A percentile compares a stretch with the other conserved stretches of the same genome.
Evolutionary conservation across 169 alveolate species (phyloP).

Genomic region (Eimeria maxima): DNA sequence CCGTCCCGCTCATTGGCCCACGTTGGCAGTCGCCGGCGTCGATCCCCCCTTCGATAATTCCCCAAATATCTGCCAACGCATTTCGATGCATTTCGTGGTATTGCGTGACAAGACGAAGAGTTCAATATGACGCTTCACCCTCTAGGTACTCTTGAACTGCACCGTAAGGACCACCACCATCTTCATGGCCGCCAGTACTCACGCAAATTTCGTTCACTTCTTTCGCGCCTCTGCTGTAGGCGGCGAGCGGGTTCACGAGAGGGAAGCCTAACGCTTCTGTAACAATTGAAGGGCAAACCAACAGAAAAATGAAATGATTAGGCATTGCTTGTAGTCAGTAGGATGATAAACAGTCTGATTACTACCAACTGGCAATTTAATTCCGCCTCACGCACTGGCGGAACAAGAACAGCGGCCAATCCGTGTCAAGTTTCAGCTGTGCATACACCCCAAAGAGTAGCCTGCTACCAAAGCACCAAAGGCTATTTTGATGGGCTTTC

Average conservation of each 20-base stretch:
- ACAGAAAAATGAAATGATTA: background rate
- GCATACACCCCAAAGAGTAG: background rate
- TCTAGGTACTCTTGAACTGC: background rate
- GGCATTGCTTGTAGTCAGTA: background rate
- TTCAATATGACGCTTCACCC: background rate
- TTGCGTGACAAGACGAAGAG: no score
- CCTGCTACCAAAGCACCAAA: background rate
- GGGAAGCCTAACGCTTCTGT: background rate
- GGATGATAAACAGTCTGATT: background rate
- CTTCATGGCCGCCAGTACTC: background rate
- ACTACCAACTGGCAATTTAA: background rate
- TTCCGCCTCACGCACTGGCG: background rate
- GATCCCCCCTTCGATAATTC: background rate
- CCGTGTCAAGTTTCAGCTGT: background rate
- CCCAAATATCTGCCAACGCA: background rate
- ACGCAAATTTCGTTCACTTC: background rate
- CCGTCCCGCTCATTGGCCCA: background rate
- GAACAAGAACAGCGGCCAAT: background rate
- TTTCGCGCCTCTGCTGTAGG: background rate
- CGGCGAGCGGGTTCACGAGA: background rate
- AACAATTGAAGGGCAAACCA: background rate
- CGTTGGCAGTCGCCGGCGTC: background rate
- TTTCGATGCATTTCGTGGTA: background rate
- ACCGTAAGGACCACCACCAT: background rate
- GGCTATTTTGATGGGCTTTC: background rate